Evolutionary conservation across 352 stramenopile species (phyloP).

Genomic region (Globisporangium mamillatum): DNA sequence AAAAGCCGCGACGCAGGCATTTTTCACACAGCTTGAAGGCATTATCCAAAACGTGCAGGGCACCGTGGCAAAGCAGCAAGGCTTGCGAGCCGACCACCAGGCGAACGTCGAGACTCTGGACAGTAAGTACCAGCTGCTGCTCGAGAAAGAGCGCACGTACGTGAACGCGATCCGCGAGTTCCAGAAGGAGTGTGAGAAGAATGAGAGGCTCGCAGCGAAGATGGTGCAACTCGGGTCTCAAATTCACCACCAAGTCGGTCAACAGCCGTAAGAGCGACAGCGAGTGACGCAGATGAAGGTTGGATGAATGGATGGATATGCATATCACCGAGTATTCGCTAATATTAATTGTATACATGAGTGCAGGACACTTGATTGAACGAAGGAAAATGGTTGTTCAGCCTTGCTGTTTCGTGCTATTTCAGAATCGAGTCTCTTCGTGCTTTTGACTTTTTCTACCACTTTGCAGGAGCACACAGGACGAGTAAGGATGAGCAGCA

Average conservation of each 20-base stretch:
- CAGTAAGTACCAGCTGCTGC: conserved; percentile 73
- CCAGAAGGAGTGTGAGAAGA: conserved; percentile 86
- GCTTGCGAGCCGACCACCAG: conserved; percentile 38
- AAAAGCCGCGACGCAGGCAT: conserved; percentile 56
- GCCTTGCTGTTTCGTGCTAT: neutral
- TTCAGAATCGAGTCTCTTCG: neutral
- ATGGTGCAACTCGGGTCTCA: conserved; percentile 9
- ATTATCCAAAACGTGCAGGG: conserved; percentile 65
- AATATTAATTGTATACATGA: conserved; percentile 5
- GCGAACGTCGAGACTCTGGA: conserved; percentile 56
- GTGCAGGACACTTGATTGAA: neutral
- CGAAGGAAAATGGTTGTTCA: neutral
- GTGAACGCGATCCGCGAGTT: conserved; percentile 86
- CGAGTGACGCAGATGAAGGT: neutral
- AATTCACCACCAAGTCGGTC: neutral
- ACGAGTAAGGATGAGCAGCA: conserved; percentile 22
- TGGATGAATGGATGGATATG: neutral
- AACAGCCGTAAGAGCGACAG: neutral
- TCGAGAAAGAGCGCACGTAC: conserved; percentile 79
- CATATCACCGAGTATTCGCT: neutral
- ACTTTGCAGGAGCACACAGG: neutral
- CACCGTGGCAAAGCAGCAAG: conserved; percentile 54
- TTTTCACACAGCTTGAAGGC: conserved; percentile 72
- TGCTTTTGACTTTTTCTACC: neutral
- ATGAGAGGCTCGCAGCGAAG: conserved; percentile 54